Evolutionary conservation across 2,329 filamentous ascomycete genomes (phyloP).

Genomic region (Podosphaera leucotricha): DNA sequence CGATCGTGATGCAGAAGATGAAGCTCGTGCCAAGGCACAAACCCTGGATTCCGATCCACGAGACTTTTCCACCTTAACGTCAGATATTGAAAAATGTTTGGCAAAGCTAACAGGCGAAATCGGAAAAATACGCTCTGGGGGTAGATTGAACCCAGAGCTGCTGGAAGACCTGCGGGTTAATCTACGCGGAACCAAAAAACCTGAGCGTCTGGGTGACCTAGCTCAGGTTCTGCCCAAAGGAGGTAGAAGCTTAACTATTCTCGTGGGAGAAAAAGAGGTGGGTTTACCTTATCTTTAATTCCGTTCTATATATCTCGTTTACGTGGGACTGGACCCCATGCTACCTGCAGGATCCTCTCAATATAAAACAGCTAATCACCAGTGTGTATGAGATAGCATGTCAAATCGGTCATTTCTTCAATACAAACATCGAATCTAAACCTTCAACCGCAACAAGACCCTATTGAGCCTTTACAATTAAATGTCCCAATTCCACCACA

Average conservation of each 20-base stretch:
- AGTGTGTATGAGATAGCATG: constrained; percentile 18
- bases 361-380: not conserved
- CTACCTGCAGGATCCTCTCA: not conserved
- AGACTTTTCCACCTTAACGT: constrained; percentile 33
- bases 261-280: constrained; percentile 40
- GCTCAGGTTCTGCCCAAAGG: constrained; percentile 44
- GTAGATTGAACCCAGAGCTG: constrained; percentile 35
- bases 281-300: constrained; percentile 9
- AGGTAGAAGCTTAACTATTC: constrained; percentile 32
- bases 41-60: constrained; percentile 24
- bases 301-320: not conserved
- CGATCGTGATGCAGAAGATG: not conserved
- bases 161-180: constrained; percentile 38
- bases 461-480: constrained; percentile 25
- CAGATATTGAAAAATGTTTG: constrained; percentile 28
- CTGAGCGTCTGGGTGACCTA: constrained; percentile 32
- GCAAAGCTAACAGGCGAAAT: constrained; percentile 35
- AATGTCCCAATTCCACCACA: constrained; percentile 31
- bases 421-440: constrained; percentile 26
- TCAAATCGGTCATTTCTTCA: constrained; percentile 28
- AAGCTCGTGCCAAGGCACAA: not conserved
- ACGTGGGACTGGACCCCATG: not conserved
- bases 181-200: constrained; percentile 27
- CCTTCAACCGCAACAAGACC: constrained; percentile 24
- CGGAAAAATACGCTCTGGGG: constrained; percentile 35